Evolutionary conservation across 352 stramenopile genomes (phyloP), one percentile per base, ranked within the genome.

Genomic region (Pythium aquatile): DNA sequence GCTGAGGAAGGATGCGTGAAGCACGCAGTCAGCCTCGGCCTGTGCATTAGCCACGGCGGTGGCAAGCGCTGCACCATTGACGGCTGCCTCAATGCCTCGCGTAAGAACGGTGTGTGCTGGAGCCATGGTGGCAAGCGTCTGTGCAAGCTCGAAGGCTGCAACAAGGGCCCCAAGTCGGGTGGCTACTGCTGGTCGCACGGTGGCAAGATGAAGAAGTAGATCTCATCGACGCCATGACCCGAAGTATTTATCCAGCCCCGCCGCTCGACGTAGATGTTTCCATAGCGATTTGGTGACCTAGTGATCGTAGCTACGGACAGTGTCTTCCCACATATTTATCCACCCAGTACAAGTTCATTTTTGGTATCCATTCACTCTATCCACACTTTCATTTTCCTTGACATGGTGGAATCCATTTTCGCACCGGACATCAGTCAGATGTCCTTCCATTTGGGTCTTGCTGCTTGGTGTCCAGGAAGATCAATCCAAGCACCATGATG

Each of bases 1-100:
- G 89, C 80, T 6, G 75, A 93, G 42, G 68, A 77, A 20, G 72
- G 73, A 0, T 96, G 88, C 66, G 68, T 83, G 42, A 95, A 95
- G 65, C 84, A 93, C 66, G 88, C 85, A 0, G 82, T 93, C 46
- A 92, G 83, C 54, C 72, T 91, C 17, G 87, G 87, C 0, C 79
- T 94, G 46, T 96, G 87, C 71, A 95, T 93, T 65, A 91, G 79
- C 40, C 86, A 94, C 72, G 86, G 86, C 29, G 86, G 86, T 40
- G 86, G 86, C 60, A 90, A 91, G 62, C 82, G 86, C 53, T 94
- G 84, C 70, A 88, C 75, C 14, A 72, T 90, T 16, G 72, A 88
- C 3, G 85, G 77, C 29, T 95, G 86, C 63, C 69, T 89, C 44
- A 93, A 91, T 66, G 82, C 85, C 5, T 92, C 83, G 6, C 82